These are phyloP conservation scores for Candida manassasensis DNA, from an alignment of 805 yeast species.

Conservation along the genomic window DNA sequence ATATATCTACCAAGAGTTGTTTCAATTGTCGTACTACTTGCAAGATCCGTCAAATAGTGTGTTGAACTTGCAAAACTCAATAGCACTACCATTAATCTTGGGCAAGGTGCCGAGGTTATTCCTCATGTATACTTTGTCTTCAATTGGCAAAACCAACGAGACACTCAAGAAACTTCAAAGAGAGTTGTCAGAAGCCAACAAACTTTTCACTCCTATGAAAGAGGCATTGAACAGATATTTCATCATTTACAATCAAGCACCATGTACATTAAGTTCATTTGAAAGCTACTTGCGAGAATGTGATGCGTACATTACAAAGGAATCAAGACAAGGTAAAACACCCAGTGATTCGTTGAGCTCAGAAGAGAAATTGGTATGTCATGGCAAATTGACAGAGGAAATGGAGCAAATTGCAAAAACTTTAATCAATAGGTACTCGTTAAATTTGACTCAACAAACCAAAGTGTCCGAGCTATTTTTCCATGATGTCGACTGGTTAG, in stretches of 20 bases:
- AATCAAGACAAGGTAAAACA: slow-evolving; percentile 18
- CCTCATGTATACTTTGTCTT: slow-evolving; percentile 60
- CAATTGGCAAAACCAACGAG: slow-evolving; percentile 58
- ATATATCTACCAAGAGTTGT: slow-evolving; percentile 66
- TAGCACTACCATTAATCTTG: slow-evolving; percentile 55
- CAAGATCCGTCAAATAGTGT: slow-evolving; percentile 14
- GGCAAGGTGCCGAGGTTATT: slow-evolving; percentile 69
- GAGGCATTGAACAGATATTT: slow-evolving; percentile 51
- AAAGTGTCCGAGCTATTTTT: slow-evolving; percentile 54
- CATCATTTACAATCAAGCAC: slow-evolving; percentile 44
- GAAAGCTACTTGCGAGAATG: slow-evolving; percentile 61
- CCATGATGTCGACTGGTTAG: slow-evolving; percentile 65
- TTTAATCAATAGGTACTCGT: slow-evolving; percentile 45
- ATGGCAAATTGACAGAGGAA: slow-evolving; percentile 53
- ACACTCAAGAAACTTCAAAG: slow-evolving; percentile 53
- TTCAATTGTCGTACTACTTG: slow-evolving; percentile 37
- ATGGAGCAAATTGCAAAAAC: slow-evolving; percentile 36
- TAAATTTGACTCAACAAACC: slow-evolving; percentile 38
- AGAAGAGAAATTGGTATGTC: slow-evolving; percentile 59
- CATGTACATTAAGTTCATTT: slow-evolving; percentile 51
- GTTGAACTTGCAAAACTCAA: slow-evolving; percentile 28
- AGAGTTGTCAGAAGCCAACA: slow-evolving; percentile 39
- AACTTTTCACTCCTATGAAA: slow-evolving; percentile 44
- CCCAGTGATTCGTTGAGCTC: slow-evolving; percentile 38
- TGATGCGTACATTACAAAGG: slow-evolving; percentile 36